Percentiles rank a stretch among this genome's conserved stretches.
Evolutionary conservation across 78 protist species (phyloP).

Genomic region (Parvularia atlantis): DNA sequence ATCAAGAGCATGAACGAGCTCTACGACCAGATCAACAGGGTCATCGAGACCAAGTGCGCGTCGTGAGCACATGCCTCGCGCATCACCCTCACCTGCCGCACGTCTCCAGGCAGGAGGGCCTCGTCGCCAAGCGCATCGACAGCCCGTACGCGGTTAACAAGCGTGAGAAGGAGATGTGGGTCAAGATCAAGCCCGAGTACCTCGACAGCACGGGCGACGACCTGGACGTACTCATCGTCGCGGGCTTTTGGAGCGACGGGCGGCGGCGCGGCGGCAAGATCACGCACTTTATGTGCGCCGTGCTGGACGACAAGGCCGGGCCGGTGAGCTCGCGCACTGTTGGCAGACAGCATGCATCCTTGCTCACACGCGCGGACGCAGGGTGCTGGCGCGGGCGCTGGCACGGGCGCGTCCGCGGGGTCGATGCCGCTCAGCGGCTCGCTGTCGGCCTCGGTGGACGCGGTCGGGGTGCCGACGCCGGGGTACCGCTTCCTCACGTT

Average conservation of each 20-base stretch:
- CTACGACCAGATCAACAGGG: constrained; percentile 9
- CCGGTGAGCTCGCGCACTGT: not conserved
- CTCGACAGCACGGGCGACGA: constrained; percentile 63
- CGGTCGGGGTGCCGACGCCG: no score
- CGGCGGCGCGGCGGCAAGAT: constrained; percentile 38
- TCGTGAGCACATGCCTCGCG: no score
- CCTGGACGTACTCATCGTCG: constrained; percentile 67
- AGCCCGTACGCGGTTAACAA: constrained; percentile 48
- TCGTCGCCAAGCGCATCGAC: constrained; percentile 50
- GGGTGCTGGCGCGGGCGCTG: no score
- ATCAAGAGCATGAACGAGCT: not conserved
- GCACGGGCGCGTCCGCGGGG: no score
- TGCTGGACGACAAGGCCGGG: not conserved
- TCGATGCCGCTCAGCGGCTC: no score
- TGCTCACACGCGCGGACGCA: no score
- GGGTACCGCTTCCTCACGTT: no score
- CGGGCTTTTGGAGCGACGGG: constrained; percentile 74
- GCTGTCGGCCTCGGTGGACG: no score
- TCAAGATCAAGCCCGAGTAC: constrained; percentile 81
- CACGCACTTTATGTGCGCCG: constrained; percentile 70
- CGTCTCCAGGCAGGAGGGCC: constrained; percentile 48
- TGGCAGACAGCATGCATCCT: no score
- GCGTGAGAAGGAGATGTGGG: constrained; percentile 59
- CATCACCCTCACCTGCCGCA: no score
- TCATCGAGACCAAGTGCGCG: no score